Conservation (phyloP, 371 early-diverging fungal species). For the Mucor mucedo region DNA sequence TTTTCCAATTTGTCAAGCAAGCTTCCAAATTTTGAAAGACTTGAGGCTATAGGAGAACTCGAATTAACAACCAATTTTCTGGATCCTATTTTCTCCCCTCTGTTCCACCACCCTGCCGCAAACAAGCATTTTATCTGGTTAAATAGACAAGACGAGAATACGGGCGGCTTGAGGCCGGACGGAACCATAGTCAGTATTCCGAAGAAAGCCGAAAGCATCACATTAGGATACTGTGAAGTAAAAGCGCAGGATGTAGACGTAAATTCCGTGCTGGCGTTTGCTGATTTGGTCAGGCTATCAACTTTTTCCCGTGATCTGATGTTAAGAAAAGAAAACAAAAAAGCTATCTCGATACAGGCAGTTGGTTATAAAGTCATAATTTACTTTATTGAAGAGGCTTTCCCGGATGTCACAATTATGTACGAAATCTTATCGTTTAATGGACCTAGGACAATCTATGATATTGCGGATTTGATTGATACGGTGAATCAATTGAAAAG, state of each 20-base stretch:
- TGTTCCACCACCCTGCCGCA: slow-evolving; percentile 8
- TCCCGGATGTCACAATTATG: slow-evolving; percentile 18
- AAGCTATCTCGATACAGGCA: slow-evolving; percentile 20
- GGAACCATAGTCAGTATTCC: slow-evolving; percentile 3
- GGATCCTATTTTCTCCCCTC: slow-evolving; percentile 19
- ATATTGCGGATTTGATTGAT: slow-evolving; percentile 22
- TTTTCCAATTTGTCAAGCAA: slow-evolving; percentile 21
- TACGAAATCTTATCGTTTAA: slow-evolving; percentile 19
- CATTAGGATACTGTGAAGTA: slow-evolving; percentile 17
- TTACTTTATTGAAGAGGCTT: slow-evolving; percentile 20
- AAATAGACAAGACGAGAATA: slow-evolving; percentile 16
- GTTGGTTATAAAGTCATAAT: slow-evolving; percentile 12
- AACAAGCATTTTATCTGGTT: slow-evolving; percentile 19
- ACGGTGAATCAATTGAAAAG: slow-evolving; percentile 21
- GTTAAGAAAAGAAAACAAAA: slow-evolving; percentile 21
- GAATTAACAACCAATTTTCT: slow-evolving; percentile 16
- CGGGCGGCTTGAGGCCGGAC: slow-evolving; percentile 7
- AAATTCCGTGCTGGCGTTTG: slow-evolving; percentile 12
- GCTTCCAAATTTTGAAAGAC: slow-evolving; percentile 14
- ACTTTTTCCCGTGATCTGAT: slow-evolving; percentile 19
- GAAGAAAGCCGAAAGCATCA: slow-evolving; percentile 16
- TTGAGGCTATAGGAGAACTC: slow-evolving; percentile 23
- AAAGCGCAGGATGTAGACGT: slow-evolving; percentile 5
- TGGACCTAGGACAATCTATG: slow-evolving; percentile 15
- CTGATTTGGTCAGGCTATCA: slow-evolving; percentile 16